These are phyloP conservation scores for Venturia asperata DNA, from an alignment of 2,329 filamentous ascomycete genomes.

Conservation along the genomic window DNA sequence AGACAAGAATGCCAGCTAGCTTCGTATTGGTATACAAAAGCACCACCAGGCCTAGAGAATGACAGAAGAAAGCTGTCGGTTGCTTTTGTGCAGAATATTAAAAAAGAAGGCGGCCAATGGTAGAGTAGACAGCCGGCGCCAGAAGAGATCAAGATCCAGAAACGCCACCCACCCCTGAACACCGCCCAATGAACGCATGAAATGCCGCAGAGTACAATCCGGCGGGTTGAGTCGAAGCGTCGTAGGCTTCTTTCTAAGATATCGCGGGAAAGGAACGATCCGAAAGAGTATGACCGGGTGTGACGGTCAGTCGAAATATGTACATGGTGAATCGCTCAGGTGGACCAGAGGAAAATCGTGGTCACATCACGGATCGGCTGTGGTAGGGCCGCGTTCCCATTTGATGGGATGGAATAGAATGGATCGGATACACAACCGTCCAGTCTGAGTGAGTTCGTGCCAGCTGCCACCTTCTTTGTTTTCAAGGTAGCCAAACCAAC, in stretches of 20 bases:
- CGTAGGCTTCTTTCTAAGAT: constrained; percentile 15
- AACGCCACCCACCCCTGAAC: constrained; percentile 1
- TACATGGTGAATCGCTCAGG: background rate
- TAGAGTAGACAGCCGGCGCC: background rate
- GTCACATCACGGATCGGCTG: background rate
- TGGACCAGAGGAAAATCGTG: background rate
- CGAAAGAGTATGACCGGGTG: constrained; percentile 1
- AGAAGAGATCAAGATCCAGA: background rate
- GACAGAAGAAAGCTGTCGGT: background rate
- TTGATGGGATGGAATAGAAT: constrained; percentile 45
- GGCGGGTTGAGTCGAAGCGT: background rate
- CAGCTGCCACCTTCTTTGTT: constrained; percentile 34
- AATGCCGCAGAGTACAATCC: background rate
- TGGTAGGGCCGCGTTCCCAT: constrained; percentile 30
- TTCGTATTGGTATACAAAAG: background rate
- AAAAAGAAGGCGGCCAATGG: background rate
- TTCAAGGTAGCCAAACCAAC: constrained; percentile 44
- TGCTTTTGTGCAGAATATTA: constrained; percentile 10
- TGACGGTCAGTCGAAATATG: background rate
- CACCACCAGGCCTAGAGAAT: background rate
- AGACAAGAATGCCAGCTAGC: background rate
- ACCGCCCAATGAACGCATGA: constrained; percentile 7
- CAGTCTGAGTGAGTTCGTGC: constrained; percentile 33
- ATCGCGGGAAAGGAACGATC: constrained; percentile 7
- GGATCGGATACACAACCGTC: constrained; percentile 41